These are phyloP conservation scores for Penicillium bialowiezense DNA, from an alignment of 495 filamentous ascomycete genomes.

Conservation along the genomic window DNA sequence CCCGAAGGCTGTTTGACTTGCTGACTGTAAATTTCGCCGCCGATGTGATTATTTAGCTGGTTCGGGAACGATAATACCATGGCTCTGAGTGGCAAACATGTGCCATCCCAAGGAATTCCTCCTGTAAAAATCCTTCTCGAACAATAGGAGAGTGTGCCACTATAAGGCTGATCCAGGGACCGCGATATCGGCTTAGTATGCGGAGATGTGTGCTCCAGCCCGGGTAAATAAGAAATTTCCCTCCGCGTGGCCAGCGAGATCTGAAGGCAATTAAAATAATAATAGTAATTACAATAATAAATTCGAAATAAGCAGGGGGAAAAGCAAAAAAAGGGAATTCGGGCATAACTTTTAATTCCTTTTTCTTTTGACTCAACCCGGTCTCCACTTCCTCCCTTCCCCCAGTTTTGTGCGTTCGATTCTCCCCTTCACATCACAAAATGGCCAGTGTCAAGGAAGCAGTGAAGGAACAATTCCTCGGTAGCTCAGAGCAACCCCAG, in stretches of 20 bases:
- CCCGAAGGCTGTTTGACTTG: too few relatives aligned
- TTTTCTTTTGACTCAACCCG: constrained; percentile 27
- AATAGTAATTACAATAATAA: not conserved
- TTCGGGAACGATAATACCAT: not conserved
- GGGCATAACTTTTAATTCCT: constrained; percentile 11
- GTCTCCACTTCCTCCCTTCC: constrained; percentile 23
- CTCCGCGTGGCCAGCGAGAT: constrained; percentile 15
- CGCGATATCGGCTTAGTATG: not conserved
- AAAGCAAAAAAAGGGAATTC: too few relatives aligned
- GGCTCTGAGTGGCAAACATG: constrained; percentile 14
- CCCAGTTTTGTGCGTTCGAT: constrained; percentile 12
- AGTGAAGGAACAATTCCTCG: constrained; percentile 76
- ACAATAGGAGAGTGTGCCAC: not conserved
- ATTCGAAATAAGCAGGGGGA: not conserved
- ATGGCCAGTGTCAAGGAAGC: constrained; percentile 62
- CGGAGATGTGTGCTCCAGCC: constrained; percentile 12
- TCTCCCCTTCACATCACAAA: constrained; percentile 21
- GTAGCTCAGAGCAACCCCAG: constrained; percentile 57
- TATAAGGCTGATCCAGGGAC: not conserved
- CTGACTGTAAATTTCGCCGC: constrained; percentile 7
- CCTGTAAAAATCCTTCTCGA: not conserved
- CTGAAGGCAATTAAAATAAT: not conserved
- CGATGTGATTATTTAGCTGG: too few relatives aligned
- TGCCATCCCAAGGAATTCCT: not conserved
- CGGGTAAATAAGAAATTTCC: constrained; percentile 26